Base-by-base conservation (phyloP, 2,329 filamentous ascomycete species). In the Thielaviopsis musarum region DNA sequence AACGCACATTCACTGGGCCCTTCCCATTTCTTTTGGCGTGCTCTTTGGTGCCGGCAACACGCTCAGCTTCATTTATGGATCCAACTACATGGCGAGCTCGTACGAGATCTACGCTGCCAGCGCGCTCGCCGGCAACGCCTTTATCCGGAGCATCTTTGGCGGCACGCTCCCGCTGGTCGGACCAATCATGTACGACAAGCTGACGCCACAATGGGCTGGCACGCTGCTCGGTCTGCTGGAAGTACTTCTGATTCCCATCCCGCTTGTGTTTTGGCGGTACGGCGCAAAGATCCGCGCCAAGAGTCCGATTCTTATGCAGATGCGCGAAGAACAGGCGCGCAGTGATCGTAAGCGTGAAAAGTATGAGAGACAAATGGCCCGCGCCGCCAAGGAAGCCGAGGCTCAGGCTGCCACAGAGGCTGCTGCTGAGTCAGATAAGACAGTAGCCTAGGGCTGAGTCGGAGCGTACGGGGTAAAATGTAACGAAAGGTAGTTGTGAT, bases 101-200 rank as follows among this genome's bases (percentile, higher is more conserved):
- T 94, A 94, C 65, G 84, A 84, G 3, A 85, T 93, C 65, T 94
- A 90, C 67, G 83, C 88, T 1, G 88, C 89, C 0, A 87, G 82
- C 2, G 88, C 89, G 0, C 74, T 94, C 38, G 88, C 88, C 0
- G 86, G 87, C 0, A 94, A 93, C 65, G 81, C 85, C 0, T 85
- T 94, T 1, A 75, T 88, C 17, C 75, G 89, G 38, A 85, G 80
- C 60, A 68, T 86, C 6, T 75, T 91, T 59, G 89, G 88, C n/a
- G 89, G 84, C n/a, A 79, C 82, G 0, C 72, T 94, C 12, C 89
- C 89, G 0, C 74, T 94, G 0, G 86, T 86, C 2, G 88, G 87
- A 0, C 78, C 85, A 0, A 75, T 77, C 24, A 83, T 95, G 79
- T 94, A 91, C 67, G 67, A 67, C 1, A 73, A 74, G 0, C 72